Percentiles rank a stretch among this genome's conserved stretches.
Conservation (phyloP, 495 filamentous ascomycete genomes). For the Thermothielavioides terrestris region DNA sequence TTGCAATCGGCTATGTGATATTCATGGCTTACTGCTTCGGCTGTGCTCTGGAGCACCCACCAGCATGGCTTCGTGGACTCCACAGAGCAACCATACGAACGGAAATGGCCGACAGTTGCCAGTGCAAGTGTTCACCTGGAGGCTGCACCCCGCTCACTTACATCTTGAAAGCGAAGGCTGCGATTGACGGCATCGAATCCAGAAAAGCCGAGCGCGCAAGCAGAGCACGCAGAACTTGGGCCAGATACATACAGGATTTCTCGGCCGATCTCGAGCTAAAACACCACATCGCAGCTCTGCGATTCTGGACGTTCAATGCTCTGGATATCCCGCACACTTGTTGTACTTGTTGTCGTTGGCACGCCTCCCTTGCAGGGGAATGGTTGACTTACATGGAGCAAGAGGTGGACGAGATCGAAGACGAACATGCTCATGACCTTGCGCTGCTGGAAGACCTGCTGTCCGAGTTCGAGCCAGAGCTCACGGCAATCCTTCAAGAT, state of each 20-base stretch:
- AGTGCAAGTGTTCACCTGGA: not conserved
- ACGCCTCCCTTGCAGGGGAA: too few relatives aligned
- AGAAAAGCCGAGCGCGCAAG: too few relatives aligned
- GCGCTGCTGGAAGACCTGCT: not conserved
- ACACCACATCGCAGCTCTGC: not conserved
- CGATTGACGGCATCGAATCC: too few relatives aligned
- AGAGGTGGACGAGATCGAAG: not conserved
- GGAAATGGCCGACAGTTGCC: not conserved
- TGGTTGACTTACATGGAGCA: not conserved
- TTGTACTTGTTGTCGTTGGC: too few relatives aligned
- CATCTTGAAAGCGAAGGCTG: not conserved
- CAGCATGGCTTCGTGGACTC: not conserved
- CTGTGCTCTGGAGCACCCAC: too few relatives aligned
- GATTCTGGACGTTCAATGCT: not conserved
- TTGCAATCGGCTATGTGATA: too few relatives aligned
- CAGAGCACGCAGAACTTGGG: too few relatives aligned
- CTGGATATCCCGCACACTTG: not conserved
- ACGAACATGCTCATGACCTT: not conserved
- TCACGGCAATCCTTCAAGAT: not conserved
- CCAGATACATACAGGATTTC: too few relatives aligned
- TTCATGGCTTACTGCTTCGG: too few relatives aligned
- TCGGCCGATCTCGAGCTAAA: not conserved
- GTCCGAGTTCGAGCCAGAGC: not conserved
- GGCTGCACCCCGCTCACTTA: not conserved
- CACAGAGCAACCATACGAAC: not conserved